Evolutionary conservation across 2,329 filamentous ascomycete genomes (phyloP), one percentile per base, ranked within the genome.

Genomic region (Sclerotinia trifoliorum): DNA sequence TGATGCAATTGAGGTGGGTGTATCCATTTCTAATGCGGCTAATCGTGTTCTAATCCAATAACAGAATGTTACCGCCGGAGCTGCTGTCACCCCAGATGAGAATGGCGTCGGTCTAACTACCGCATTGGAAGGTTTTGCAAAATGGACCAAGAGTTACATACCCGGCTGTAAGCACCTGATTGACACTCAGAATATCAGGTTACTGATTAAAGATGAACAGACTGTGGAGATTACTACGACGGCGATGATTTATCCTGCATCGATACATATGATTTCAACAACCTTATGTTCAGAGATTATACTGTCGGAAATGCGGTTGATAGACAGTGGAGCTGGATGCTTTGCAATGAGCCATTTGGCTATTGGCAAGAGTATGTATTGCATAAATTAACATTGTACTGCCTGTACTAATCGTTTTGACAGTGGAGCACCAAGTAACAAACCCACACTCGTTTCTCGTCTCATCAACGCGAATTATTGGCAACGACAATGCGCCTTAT

Each of bases 271-370:
- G 82, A 88, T 72, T 70, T 78, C 8, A 79, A 78, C 26, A 85
- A 79, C 70, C 79, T 82, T 0, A 71, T 84, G 2, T 88, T 80
- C 77, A 84, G 81, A 5, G 84, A 89, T 74, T 77, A 74, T 24
- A 78, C 77, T 1, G 78, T 84, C 6, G 71, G 71, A 61, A 88
- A 88, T 74, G 66, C 73, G 0, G 72, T 79, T 39, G 80, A 84
- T 71, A 78, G 85, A 0, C 84, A 86, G 24, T 68, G 85, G 86
- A 75, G 80, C 10, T 89, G 86, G 86, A 81, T 88, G 77, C 80
- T 82, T 1, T 89, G 87, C 80, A 88, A 89, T 74, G 85, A 89
- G 75, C 86, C 86, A n/a, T 83, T 86, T 68, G 83, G 79, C 67
- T 86, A 82, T 76, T 88, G 83, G 81, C 84, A 86, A 75, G 81